Base-by-base conservation (phyloP, 108 stramenopile genomes). In the Cyclostephanos invisitatus region DNA sequence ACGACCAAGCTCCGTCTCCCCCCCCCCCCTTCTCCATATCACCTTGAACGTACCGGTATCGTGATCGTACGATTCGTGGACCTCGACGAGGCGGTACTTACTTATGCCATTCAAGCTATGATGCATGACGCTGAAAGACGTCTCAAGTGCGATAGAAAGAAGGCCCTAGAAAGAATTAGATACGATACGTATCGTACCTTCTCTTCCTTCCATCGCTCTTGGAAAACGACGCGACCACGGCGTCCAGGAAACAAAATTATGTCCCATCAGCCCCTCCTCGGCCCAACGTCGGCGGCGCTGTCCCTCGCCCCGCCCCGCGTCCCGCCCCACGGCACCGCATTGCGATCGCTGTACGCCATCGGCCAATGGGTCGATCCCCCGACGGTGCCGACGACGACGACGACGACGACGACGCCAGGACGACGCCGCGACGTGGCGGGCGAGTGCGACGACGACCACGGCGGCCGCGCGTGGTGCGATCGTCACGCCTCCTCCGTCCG, bases 251-350 rank as follows among this genome's bases (percentile, higher is more conserved):
- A n/a, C 7, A 40, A 40, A 3, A 40, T 1, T 8, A 40, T 40
- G 40, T 14, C 44, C 44, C 44, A n/a, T n/a, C n/a, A 77, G 29
- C 69, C 76, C 21, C 84, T 91, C 7, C 59, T 92, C n/a, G 89
- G 84, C 6, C 60, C 58, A 14, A 78, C 83, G 37, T 72, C 88
- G 8, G 48, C 85, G 25, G 82, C 85, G 0, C 63, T 92, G 20
- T 84, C 91, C 0, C 66, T 87, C 10, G 44, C 86, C 3, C 80
- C 91, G 8, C 91, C 91, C 7, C 75, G 91, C 35, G 70, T 62
- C 25, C 87, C 88, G 14, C 91, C 89, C 7, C 50, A 47, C 38
- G 78, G 67, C 8, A 81, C 70, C 35, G 63, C 60, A 5, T 72
- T 83, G 47, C 70, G 85, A 60, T 42, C 54, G 22, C 22, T 74